Evolutionary conservation across 768 basidiomycete genomes (phyloP).

Genomic region (Mycena indigotica): DNA sequence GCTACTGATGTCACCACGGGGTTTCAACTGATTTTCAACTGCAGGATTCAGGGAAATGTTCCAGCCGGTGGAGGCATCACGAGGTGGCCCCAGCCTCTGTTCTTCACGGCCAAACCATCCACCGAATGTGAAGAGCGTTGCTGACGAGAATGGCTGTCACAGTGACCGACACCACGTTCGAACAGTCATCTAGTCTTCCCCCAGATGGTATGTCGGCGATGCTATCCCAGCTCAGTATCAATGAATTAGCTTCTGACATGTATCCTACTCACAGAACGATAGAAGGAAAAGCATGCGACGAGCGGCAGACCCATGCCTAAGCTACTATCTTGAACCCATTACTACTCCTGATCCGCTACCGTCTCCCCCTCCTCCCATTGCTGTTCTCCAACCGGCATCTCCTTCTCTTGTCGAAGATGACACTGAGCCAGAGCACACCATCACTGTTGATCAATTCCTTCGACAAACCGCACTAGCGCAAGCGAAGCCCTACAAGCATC

Average conservation of each 20-base stretch:
- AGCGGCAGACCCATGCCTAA: slow-evolving; percentile 19
- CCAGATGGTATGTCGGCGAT: background rate
- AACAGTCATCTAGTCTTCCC: too few relatives aligned
- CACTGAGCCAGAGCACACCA: background rate
- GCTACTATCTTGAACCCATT: slow-evolving; percentile 12
- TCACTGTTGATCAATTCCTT: slow-evolving; percentile 16
- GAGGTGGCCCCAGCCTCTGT: too few relatives aligned
- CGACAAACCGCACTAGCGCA: slow-evolving; percentile 6
- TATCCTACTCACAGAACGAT: background rate
- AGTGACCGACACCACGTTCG: too few relatives aligned
- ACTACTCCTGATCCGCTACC: background rate
- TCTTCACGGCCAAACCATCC: too few relatives aligned
- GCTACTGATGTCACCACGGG: background rate
- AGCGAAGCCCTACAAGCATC: slow-evolving; percentile 9
- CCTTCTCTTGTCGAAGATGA: background rate
- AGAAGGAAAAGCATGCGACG: slow-evolving; percentile 1
- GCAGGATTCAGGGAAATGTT: too few relatives aligned
- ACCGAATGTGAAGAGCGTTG: too few relatives aligned
- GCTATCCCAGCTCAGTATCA: background rate
- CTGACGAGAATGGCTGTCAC: too few relatives aligned
- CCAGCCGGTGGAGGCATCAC: too few relatives aligned
- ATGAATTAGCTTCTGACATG: background rate
- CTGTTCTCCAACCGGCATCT: background rate
- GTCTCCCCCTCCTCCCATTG: background rate
- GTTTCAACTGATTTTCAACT: background rate